Evolutionary conservation across 805 yeast species (phyloP), one percentile per base, ranked within the genome.

Genomic region (Yamadazyma nakazawae): DNA sequence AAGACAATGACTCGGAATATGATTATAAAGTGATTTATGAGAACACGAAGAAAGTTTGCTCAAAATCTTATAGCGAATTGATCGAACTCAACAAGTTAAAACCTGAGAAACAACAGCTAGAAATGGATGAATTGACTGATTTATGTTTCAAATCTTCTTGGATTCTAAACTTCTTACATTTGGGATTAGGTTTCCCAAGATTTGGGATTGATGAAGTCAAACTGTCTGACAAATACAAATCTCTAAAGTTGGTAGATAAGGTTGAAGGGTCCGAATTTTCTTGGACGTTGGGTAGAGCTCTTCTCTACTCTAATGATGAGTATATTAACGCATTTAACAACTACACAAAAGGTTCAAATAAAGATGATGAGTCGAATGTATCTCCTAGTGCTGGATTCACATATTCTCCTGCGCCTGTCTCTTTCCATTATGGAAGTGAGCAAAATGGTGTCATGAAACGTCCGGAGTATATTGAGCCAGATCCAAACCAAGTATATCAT

Each of bases 81-180:
- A 59, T 69, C 16, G 59, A 60, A 19, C 53, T 73, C 40, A 74
- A 74, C 48, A 47, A 52, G 3, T 50, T 45, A 47, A 60, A 61
- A 30, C 52, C 62, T 2, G 46, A 51, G 7, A 53, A 57, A 9
- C 44, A 54, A 3, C 74, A 69, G 32, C 50, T 75, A 19, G 56
- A 64, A 2, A 69, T 70, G 47, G 73, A 67, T 5, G 84, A 79
- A 31, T 59, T 80, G 11, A 60, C 78, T 1, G 78, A 76, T 42
- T 54, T 81, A 8, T 84, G 90, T 56, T 84, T 83, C 66, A 80
- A 78, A 54, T 70, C 85, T 0, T 70, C 80, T 2, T 83, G 85
- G 79, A 66, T 82, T 14, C 62, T 80, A 25, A 76, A 74, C 52
- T 70, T 84, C 17, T 62, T 82, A 26, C 86, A 82, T 55, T 66